Conservation (phyloP, 208 protist species). For the Trypanosoma conorhini region DNA sequence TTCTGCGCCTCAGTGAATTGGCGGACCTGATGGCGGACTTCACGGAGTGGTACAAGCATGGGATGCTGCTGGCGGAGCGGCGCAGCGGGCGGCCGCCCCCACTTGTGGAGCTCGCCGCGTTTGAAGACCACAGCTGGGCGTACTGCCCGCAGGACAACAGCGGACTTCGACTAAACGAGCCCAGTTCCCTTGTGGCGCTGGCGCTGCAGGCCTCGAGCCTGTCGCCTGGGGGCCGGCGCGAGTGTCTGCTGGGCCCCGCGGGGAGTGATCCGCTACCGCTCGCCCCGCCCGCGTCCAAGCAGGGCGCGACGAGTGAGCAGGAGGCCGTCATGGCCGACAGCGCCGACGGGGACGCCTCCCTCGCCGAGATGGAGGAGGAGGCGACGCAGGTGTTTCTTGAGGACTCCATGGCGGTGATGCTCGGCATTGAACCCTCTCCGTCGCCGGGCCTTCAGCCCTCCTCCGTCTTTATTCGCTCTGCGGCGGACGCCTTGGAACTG, state of each 20-base stretch:
- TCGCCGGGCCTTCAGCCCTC: not conserved
- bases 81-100: not conserved
- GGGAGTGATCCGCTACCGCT: not conserved
- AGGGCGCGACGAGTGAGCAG: not conserved
- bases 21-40: constrained; percentile 12
- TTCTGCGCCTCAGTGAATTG: constrained; percentile 5
- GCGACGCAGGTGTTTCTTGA: not conserved
- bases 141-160: constrained; percentile 4
- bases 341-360: too few species aligned
- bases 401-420: constrained; percentile 16
- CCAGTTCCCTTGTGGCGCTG: constrained; percentile 43
- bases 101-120: not conserved
- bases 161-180: constrained; percentile 48
- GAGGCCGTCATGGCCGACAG: too few species aligned
- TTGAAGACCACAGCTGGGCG: constrained; percentile 23
- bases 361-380: not conserved
- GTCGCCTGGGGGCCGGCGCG: not conserved
- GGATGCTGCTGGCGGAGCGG: constrained; percentile 2
- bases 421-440: constrained; percentile 15
- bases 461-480: constrained; percentile 9
- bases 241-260: not conserved
- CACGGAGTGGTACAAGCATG: constrained; percentile 23
- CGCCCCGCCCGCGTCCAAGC: not conserved
- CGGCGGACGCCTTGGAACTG: constrained; percentile 24
- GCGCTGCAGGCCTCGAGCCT: constrained; percentile 29